A percentile compares a stretch with the other conserved stretches of the same genome.
These are phyloP conservation scores for Neopestalotiopsis sp. DNA, from an alignment of 2,329 filamentous ascomycete species.

Conservation along the genomic window DNA sequence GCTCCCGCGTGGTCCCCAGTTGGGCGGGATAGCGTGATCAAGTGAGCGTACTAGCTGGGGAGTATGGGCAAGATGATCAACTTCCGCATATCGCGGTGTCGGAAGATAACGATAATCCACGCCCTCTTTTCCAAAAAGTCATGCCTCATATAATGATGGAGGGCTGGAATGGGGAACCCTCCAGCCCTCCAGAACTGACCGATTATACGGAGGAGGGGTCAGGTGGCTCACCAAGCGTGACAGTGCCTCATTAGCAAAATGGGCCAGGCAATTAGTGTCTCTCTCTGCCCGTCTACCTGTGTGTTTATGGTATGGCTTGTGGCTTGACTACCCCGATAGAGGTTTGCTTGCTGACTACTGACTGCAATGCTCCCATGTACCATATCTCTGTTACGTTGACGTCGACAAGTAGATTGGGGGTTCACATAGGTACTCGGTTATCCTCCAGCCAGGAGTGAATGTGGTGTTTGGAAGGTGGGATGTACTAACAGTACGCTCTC, in stretches of 20 bases:
- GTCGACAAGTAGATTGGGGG: too few relatives aligned
- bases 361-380: not conserved
- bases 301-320: not conserved
- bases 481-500: not conserved
- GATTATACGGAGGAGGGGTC: not conserved
- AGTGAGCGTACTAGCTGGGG: conserved; percentile 14
- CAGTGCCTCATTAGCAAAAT: not conserved
- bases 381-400: not conserved
- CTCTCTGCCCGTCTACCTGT: not conserved
- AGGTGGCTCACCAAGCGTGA: not conserved
- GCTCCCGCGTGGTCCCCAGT: conserved; percentile 28
- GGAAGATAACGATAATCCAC: conserved; percentile 8
- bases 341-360: not conserved
- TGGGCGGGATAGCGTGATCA: conserved; percentile 20
- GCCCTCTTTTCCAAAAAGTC: not conserved
- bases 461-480: not conserved
- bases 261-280: not conserved
- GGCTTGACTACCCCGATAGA: not conserved
- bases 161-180: not conserved
- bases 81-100: not conserved
- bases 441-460: not conserved
- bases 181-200: not conserved
- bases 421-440: too few relatives aligned
- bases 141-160: not conserved
- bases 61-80: not conserved